Percentiles rank a stretch among this genome's conserved stretches.
Conservation (phyloP, 257 asterid genomes). For the Solanum microdontum region DNA sequence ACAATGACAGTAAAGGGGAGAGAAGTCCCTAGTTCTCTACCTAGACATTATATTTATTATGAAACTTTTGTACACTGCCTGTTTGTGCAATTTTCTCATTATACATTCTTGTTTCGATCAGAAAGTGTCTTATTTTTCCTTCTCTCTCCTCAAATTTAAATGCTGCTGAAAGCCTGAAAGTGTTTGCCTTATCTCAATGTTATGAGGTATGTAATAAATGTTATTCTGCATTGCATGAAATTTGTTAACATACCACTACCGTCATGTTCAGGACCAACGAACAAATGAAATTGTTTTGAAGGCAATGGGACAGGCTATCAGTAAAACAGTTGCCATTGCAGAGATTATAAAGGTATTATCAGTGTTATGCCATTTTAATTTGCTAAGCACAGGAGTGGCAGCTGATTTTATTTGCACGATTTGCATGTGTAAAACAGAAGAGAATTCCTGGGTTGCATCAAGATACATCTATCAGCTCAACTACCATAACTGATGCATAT, state of each 20-base stretch:
- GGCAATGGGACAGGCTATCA: slow-evolving; percentile 61
- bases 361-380: neutral
- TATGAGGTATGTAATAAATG: neutral
- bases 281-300: slow-evolving; percentile 35
- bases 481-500: slow-evolving; percentile 44
- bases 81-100: neutral
- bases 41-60: neutral
- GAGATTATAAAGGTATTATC: slow-evolving; percentile 46
- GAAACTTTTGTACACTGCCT: neutral
- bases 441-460: slow-evolving; percentile 38
- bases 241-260: neutral
- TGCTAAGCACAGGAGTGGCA: neutral
- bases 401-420: neutral
- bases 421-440: slow-evolving; percentile 19
- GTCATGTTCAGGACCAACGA: slow-evolving; percentile 25
- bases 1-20: neutral
- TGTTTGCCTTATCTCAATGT: neutral
- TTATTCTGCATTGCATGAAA: neutral
- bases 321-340: slow-evolving; percentile 45
- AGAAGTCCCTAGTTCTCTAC: neutral
- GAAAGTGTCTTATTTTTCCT: neutral
- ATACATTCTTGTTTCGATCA: neutral
- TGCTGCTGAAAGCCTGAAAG: neutral
- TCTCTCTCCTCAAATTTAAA: neutral
- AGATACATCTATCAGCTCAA: slow-evolving; percentile 41